Evolutionary conservation across 179 eudicot genomes (phyloP).

Genomic region (Monotropa hypopitys): DNA sequence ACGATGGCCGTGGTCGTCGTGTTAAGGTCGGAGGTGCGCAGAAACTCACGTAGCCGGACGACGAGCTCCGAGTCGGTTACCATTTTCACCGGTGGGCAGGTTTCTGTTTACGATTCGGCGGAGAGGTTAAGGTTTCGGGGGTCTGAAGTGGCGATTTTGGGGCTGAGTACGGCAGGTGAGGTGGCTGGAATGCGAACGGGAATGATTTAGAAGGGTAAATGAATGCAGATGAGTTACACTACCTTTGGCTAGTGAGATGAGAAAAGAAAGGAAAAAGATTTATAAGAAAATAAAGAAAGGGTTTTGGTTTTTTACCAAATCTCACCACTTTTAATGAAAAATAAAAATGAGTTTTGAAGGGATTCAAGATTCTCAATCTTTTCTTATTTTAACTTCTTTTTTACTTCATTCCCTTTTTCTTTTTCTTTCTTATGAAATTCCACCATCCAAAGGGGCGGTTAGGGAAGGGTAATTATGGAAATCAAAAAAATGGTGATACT

Average conservation of each 20-base stretch:
- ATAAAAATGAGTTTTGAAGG: too few relatives aligned
- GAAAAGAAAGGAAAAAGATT: too few relatives aligned
- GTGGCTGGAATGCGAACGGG: conserved; percentile 5
- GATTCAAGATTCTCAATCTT: too few relatives aligned
- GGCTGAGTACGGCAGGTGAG: conserved; percentile 1
- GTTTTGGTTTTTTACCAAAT: too few relatives aligned
- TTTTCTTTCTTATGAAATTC: too few relatives aligned
- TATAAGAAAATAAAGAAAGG: too few relatives aligned
- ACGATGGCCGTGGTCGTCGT: conserved; percentile 56
- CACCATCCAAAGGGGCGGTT: too few relatives aligned
- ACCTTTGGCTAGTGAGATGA: too few relatives aligned
- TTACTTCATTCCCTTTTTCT: too few relatives aligned
- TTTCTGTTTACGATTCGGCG: neutral
- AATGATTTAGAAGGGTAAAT: neutral
- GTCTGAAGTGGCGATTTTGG: conserved; percentile 11
- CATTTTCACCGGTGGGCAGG: conserved; percentile 9
- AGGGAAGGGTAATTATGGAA: too few relatives aligned
- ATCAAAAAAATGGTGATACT: conserved; percentile 7
- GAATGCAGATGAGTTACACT: neutral
- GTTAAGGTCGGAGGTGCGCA: conserved; percentile 50
- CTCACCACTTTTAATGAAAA: too few relatives aligned
- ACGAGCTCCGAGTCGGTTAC: conserved; percentile 55
- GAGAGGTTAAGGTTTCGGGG: neutral
- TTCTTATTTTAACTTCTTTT: too few relatives aligned
- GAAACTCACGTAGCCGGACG: conserved; percentile 36